A percentile compares a stretch with the other conserved stretches of the same genome.
These are phyloP conservation scores for Candida awuae DNA, from an alignment of 805 yeast genomes.

Conservation along the genomic window DNA sequence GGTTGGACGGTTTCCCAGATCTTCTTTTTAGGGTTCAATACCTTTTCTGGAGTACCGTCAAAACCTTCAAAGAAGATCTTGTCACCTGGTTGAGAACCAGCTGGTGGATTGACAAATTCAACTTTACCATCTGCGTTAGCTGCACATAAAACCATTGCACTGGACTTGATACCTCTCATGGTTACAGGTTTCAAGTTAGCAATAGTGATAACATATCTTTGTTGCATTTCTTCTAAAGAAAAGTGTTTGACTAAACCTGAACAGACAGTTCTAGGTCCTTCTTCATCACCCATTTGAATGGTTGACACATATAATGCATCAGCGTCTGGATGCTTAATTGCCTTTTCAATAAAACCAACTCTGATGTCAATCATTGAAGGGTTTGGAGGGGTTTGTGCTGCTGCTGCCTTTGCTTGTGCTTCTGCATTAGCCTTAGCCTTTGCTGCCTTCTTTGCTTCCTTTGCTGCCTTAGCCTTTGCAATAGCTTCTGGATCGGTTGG, in stretches of 20 bases:
- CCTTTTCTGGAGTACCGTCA: slow-evolving; percentile 83
- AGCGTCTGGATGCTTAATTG: slow-evolving; percentile 95
- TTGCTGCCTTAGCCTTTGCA: slow-evolving; percentile 29
- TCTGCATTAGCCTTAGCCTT: slow-evolving; percentile 56
- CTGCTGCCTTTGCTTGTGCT: slow-evolving; percentile 41
- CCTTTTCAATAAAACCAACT: slow-evolving; percentile 95
- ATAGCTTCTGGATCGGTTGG: slow-evolving; percentile 27
- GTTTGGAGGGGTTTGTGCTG: slow-evolving; percentile 55
- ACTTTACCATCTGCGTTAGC: slow-evolving; percentile 62
- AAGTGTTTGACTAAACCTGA: slow-evolving; percentile 89
- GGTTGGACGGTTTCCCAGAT: slow-evolving; percentile 96
- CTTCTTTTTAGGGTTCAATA: slow-evolving; percentile 96
- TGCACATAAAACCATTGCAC: slow-evolving; percentile 96
- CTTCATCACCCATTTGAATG: slow-evolving; percentile 91
- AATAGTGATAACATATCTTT: slow-evolving; percentile 80
- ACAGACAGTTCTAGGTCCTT: slow-evolving; percentile 97
- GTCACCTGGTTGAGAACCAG: slow-evolving; percentile 90
- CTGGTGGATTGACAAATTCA: slow-evolving; percentile 93
- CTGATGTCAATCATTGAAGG: slow-evolving; percentile 88
- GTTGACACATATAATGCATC: slow-evolving; percentile 95
- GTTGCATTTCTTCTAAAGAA: slow-evolving; percentile 91
- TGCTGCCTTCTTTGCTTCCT: slow-evolving; percentile 35
- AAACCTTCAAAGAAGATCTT: slow-evolving; percentile 90
- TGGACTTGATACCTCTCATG: slow-evolving; percentile 95
- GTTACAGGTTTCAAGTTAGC: slow-evolving; percentile 96